A percentile compares a stretch with the other conserved stretches of the same genome.
Conservation (phyloP, 306 rosid species). For the Castanospermum australe region DNA sequence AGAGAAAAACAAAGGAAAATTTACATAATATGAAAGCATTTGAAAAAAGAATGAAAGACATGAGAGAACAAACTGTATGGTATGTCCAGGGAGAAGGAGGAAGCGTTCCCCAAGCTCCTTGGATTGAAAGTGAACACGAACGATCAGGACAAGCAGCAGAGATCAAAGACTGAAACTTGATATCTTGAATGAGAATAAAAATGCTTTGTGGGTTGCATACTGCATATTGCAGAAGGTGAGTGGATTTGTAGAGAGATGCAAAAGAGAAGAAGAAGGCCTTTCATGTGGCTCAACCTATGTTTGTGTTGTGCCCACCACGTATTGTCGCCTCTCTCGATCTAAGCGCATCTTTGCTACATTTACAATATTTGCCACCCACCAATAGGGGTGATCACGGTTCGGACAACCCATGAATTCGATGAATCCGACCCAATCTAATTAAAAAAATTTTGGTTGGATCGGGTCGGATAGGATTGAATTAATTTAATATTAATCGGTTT, state of each 20-base stretch:
- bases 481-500: no score
- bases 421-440: no score
- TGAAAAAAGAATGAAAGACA: neutral
- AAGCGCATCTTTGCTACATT: neutral
- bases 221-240: neutral
- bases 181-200: neutral
- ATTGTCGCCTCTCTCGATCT: neutral
- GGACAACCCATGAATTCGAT: no score
- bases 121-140: slow-evolving; percentile 2
- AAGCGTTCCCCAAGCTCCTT: slow-evolving; percentile 33
- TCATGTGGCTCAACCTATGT: slow-evolving; percentile 27
- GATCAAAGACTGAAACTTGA: neutral
- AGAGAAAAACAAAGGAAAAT: neutral
- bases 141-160: slow-evolving; percentile 18
- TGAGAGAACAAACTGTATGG: slow-evolving; percentile 8
- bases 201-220: neutral
- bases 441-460: no score
- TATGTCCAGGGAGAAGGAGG: slow-evolving; percentile 13
- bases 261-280: neutral
- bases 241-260: neutral
- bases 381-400: no score
- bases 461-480: no score
- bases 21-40: neutral
- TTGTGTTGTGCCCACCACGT: slow-evolving; percentile 80
- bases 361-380: neutral